Percentiles rank a stretch among this genome's conserved stretches.
phyloP scores from a whole-genome alignment of 2,329 filamentous ascomycete species.

The Madurella fahalii region DNA sequence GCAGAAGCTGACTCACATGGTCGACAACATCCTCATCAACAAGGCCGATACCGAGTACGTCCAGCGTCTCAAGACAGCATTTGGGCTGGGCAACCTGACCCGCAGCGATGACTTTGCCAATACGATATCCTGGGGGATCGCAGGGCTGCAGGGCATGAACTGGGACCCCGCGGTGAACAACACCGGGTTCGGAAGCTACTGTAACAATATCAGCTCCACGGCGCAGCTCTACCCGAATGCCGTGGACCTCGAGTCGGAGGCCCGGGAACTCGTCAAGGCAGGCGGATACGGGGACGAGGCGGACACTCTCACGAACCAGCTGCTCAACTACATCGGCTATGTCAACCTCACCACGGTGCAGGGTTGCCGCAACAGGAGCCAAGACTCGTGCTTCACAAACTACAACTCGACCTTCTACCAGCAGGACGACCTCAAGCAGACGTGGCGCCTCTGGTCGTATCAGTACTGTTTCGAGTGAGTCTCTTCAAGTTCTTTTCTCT shows the following conservation, averaged over 20 bases:
- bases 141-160: slow-evolving; percentile 45
- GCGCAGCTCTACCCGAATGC: slow-evolving; percentile 39
- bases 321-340: slow-evolving; percentile 53
- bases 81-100: slow-evolving; percentile 44
- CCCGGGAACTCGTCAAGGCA: slow-evolving; percentile 37
- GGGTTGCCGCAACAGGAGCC: slow-evolving; percentile 24
- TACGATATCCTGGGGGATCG: slow-evolving; percentile 39
- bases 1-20: slow-evolving; percentile 50
- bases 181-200: slow-evolving; percentile 44
- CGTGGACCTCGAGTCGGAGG: slow-evolving; percentile 32
- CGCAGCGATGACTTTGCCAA: slow-evolving; percentile 47
- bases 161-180: slow-evolving; percentile 49
- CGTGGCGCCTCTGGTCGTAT: slow-evolving; percentile 47
- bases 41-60: slow-evolving; percentile 40
- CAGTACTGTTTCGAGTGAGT: slow-evolving; percentile 53
- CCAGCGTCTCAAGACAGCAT: slow-evolving; percentile 38
- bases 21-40: slow-evolving; percentile 49
- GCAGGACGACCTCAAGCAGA: slow-evolving; percentile 35
- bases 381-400: slow-evolving; percentile 38
- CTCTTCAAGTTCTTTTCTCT: background rate
- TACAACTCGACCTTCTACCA: slow-evolving; percentile 34
- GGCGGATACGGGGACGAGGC: slow-evolving; percentile 40
- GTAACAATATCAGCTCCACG: slow-evolving; percentile 42
- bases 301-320: slow-evolving; percentile 36
- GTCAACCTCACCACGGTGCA: slow-evolving; percentile 29